Evolutionary conservation across 352 stramenopile genomes (phyloP).

Genomic region (Phytophthora aleatoria): DNA sequence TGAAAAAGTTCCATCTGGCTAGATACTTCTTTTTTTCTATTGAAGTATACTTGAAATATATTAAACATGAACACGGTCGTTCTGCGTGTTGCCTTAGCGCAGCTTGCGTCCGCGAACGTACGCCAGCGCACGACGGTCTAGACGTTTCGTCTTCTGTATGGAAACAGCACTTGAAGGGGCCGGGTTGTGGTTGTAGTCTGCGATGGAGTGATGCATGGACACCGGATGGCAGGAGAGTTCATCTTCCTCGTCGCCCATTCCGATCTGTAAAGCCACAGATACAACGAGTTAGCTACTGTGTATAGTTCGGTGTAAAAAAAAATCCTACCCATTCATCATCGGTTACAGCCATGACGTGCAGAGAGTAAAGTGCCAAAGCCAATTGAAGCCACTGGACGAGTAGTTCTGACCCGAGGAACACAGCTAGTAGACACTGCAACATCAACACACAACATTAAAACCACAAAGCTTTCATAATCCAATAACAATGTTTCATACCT

Average conservation of each 20-base stretch:
- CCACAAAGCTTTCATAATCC: neutral
- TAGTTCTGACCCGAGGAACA: slow-evolving; percentile 83
- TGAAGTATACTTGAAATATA: too few relatives aligned
- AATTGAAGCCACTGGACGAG: slow-evolving; percentile 88
- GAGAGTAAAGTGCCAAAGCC: slow-evolving; percentile 80
- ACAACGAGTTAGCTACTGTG: slow-evolving; percentile 1
- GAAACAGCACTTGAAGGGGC: slow-evolving; percentile 60
- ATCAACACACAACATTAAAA: slow-evolving; percentile 4
- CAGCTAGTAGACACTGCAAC: slow-evolving; percentile 70
- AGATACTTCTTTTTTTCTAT: too few relatives aligned
- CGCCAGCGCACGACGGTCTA: slow-evolving; percentile 76
- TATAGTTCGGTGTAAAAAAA: neutral
- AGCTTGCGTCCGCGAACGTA: slow-evolving; percentile 77
- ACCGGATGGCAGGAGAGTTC: slow-evolving; percentile 58
- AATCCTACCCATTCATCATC: slow-evolving; percentile 80
- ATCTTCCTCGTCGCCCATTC: slow-evolving; percentile 66
- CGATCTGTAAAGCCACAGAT: slow-evolving; percentile 37
- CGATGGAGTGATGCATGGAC: slow-evolving; percentile 73
- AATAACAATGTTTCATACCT: slow-evolving; percentile 40
- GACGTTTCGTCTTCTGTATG: slow-evolving; percentile 80
- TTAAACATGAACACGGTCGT: too few relatives aligned
- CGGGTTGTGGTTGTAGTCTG: slow-evolving; percentile 75
- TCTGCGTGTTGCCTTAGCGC: slow-evolving; percentile 37
- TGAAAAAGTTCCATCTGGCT: too few relatives aligned
- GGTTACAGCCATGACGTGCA: slow-evolving; percentile 73